Evolutionary conservation across 495 filamentous ascomycete species (phyloP).

Genomic region (Penicillium longicatenatum): DNA sequence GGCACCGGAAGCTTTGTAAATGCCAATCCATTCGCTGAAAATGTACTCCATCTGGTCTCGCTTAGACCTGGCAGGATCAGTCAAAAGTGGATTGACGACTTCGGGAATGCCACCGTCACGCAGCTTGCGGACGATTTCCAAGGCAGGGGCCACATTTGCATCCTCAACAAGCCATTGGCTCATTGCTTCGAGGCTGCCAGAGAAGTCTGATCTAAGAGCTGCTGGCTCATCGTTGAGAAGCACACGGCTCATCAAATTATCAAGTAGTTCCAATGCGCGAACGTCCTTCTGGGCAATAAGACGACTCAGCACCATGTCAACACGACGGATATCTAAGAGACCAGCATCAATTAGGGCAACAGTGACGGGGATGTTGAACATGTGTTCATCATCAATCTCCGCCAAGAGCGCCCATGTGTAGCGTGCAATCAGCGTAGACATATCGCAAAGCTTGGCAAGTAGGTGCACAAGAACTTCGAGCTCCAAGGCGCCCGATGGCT

Average conservation of each 20-base stretch:
- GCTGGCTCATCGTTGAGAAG: slow-evolving; percentile 74
- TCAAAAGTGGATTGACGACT: slow-evolving; percentile 45
- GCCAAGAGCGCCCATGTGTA: slow-evolving; percentile 66
- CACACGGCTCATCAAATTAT: slow-evolving; percentile 71
- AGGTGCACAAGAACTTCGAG: slow-evolving; percentile 83
- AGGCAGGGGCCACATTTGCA: slow-evolving; percentile 60
- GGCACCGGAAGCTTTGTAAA: slow-evolving; percentile 72
- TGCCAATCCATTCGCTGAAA: slow-evolving; percentile 89
- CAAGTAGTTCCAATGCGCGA: slow-evolving; percentile 72
- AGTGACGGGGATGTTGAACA: slow-evolving; percentile 78
- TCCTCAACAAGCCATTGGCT: slow-evolving; percentile 81
- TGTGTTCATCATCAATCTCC: slow-evolving; percentile 67
- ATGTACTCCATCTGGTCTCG: slow-evolving; percentile 89
- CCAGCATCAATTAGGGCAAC: slow-evolving; percentile 70
- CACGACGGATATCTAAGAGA: slow-evolving; percentile 75
- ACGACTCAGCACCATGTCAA: slow-evolving; percentile 76
- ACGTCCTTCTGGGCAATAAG: slow-evolving; percentile 67
- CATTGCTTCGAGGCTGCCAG: slow-evolving; percentile 75
- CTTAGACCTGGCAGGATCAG: slow-evolving; percentile 54
- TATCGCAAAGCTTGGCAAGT: slow-evolving; percentile 76
- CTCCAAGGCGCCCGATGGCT: slow-evolving; percentile 61
- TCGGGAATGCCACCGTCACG: slow-evolving; percentile 61
- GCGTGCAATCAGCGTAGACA: slow-evolving; percentile 73
- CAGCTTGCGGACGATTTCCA: slow-evolving; percentile 73
- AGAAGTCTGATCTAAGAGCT: slow-evolving; percentile 83